These are phyloP conservation scores for Huntiella bhutanensis DNA, from an alignment of 2,329 filamentous ascomycete genomes.

Conservation along the genomic window DNA sequence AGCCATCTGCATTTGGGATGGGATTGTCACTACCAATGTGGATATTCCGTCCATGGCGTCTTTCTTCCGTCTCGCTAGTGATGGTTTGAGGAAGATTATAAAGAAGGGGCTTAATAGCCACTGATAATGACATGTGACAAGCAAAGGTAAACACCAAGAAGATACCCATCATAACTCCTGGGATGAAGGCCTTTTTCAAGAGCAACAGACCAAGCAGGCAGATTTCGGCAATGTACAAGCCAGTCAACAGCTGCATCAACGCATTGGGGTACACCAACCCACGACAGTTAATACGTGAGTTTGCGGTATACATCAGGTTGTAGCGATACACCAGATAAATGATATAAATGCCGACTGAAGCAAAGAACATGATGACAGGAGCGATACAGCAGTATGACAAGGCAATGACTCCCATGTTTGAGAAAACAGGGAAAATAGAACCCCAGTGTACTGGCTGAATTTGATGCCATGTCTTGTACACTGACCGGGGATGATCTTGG, in stretches of 20 bases:
- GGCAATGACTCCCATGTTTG: slow-evolving; percentile 62
- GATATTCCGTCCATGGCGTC: slow-evolving; percentile 5
- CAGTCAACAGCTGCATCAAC: slow-evolving; percentile 66
- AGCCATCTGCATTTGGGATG: neutral
- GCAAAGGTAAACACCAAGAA: slow-evolving; percentile 58
- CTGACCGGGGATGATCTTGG: slow-evolving; percentile 59
- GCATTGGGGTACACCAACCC: slow-evolving; percentile 77
- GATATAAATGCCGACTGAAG: slow-evolving; percentile 54
- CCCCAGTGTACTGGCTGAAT: slow-evolving; percentile 67
- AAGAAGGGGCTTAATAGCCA: slow-evolving; percentile 56
- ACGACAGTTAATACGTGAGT: slow-evolving; percentile 68
- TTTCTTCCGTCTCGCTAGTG: slow-evolving; percentile 23
- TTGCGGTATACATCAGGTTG: slow-evolving; percentile 74
- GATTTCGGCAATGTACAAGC: slow-evolving; percentile 64
- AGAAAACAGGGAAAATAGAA: slow-evolving; percentile 62
- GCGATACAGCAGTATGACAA: slow-evolving; percentile 77
- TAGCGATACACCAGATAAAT: slow-evolving; percentile 84
- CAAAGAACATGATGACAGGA: slow-evolving; percentile 67
- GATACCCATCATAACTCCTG: slow-evolving; percentile 56
- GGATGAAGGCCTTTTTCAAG: slow-evolving; percentile 45
- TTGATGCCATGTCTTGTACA: slow-evolving; percentile 59
- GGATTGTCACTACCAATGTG: slow-evolving; percentile 11
- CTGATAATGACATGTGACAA: slow-evolving; percentile 55
- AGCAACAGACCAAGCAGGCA: slow-evolving; percentile 75
- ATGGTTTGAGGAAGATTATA: slow-evolving; percentile 63